A percentile compares a stretch with the other conserved stretches of the same genome.
Conservation (phyloP, 805 yeast genomes). For the Starmerella stellata region DNA sequence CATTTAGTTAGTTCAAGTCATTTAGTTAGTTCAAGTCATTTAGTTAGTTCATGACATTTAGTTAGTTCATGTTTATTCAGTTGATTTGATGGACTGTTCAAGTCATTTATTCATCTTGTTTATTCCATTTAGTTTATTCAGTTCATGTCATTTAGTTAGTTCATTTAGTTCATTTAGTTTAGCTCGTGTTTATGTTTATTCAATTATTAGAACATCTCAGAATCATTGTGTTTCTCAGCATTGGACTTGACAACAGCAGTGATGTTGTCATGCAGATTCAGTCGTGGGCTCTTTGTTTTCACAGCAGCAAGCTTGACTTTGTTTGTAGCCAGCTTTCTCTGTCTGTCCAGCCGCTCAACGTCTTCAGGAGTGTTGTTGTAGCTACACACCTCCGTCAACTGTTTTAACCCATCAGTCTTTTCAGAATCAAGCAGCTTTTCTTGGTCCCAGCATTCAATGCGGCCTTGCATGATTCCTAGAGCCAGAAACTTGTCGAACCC, state of each 20-base stretch:
- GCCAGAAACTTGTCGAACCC: conserved; percentile 31
- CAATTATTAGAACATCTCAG: conserved; percentile 19
- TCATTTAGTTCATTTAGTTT: too few relatives aligned
- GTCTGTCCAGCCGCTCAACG: conserved; percentile 38
- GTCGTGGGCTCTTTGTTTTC: conserved; percentile 15
- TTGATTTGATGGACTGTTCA: too few relatives aligned
- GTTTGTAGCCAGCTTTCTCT: conserved; percentile 38
- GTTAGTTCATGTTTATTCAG: too few relatives aligned
- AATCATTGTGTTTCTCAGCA: conserved; percentile 21
- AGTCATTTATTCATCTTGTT: too few relatives aligned
- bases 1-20: too few relatives aligned
- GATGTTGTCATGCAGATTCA: conserved; percentile 25
- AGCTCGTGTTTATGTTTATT: too few relatives aligned
- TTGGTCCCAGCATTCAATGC: conserved; percentile 25
- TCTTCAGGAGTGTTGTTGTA: conserved; percentile 34
- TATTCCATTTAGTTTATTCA: too few relatives aligned
- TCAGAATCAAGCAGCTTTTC: conserved; percentile 5
- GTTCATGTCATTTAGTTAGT: too few relatives aligned
- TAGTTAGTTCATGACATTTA: too few relatives aligned
- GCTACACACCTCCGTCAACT: conserved; percentile 20
- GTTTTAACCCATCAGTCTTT: conserved; percentile 17
- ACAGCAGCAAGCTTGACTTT: conserved; percentile 38
- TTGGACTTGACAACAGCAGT: conserved; percentile 17
- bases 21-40: too few relatives aligned
- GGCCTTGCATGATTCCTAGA: conserved; percentile 48